Evolutionary conservation across 352 stramenopile genomes (phyloP), one percentile per base, ranked within the genome.

Genomic region (Thraustotheca clavata): DNA sequence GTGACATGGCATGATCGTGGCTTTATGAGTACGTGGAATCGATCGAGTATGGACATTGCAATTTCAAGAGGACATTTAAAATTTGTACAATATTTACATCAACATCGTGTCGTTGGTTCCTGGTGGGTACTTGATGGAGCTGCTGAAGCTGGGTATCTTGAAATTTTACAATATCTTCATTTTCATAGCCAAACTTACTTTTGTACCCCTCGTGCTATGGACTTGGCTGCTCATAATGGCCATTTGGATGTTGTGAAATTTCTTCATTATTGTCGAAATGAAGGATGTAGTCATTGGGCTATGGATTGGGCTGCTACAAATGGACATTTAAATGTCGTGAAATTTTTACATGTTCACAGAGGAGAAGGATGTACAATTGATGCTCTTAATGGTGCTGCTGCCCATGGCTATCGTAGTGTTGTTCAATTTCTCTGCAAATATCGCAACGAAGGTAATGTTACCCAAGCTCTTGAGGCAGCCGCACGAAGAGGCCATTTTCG

Each of bases 81-180:
- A 31, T 24, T 52, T 24, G 43, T 52, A 7, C 43, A 31, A 24
- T 52, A 35, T 31, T 24, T 52, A 11, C 43, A 52, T 31, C 7
- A 35, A 31, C 43, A 52, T 18, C 24, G 43, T 31, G 43, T 52
- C 43, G 43, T 52, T 18, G 43, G 43, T 7, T 52, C 43, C 24
- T 52, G 43, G 43, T 52, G 43, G 43, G n/a, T 52, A 2, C 43
- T 71, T 41, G 49, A 70, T 36, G 57, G 46, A 4, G 67, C 67
- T 24, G 67, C 60, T 24, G 49, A 26, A 27, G 54, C 63, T 11
- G 67, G 60, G 7, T 47, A 67, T 29, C 14, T 71, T 11, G 36
- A 67, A 14, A 32, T 71, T 18, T 16, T 70, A 47, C 20, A 54
- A 24, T 71, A 52, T 40, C 38, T 71, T 20, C 38, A 70, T 22